A percentile compares a stretch with the other conserved stretches of the same genome.
Evolutionary conservation across 768 basidiomycete species (phyloP).

Genomic region (Pulveroboletus frians): DNA sequence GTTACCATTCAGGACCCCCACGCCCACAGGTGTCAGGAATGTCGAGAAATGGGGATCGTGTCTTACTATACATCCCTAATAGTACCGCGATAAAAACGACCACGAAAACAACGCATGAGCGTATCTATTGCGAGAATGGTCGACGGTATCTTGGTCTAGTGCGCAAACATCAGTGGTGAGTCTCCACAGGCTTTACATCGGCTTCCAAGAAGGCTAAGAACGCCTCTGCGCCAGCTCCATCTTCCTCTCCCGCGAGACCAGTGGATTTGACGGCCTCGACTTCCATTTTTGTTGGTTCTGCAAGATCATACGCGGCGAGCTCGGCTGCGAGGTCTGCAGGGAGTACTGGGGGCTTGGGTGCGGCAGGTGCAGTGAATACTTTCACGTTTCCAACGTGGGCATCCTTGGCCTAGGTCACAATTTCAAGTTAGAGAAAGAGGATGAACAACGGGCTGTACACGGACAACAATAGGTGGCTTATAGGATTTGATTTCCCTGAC

Average conservation of each 20-base stretch:
- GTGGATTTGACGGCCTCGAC: slow-evolving; percentile 33
- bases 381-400: slow-evolving; percentile 88
- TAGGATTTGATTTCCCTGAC: slow-evolving; percentile 85
- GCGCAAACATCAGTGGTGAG: slow-evolving; percentile 41
- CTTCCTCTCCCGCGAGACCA: slow-evolving; percentile 19
- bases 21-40: not conserved
- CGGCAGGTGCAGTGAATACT: slow-evolving; percentile 65
- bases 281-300: slow-evolving; percentile 60
- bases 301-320: slow-evolving; percentile 77
- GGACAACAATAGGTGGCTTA: slow-evolving; percentile 69
- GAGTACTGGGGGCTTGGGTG: slow-evolving; percentile 70
- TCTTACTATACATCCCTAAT: not conserved
- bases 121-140: slow-evolving; percentile 16
- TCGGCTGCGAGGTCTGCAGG: slow-evolving; percentile 86
- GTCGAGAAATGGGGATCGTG: not conserved
- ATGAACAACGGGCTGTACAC: slow-evolving; percentile 26
- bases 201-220: slow-evolving; percentile 80
- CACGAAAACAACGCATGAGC: not conserved
- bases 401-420: slow-evolving; percentile 66
- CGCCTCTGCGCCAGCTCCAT: slow-evolving; percentile 54
- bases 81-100: not conserved
- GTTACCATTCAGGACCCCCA: not conserved
- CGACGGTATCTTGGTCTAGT: slow-evolving; percentile 8
- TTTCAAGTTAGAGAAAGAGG: not conserved
- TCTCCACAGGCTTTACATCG: slow-evolving; percentile 65